Evolutionary conservation across 768 basidiomycete genomes (phyloP).

Genomic region (Tricholoma bakamatsutake): DNA sequence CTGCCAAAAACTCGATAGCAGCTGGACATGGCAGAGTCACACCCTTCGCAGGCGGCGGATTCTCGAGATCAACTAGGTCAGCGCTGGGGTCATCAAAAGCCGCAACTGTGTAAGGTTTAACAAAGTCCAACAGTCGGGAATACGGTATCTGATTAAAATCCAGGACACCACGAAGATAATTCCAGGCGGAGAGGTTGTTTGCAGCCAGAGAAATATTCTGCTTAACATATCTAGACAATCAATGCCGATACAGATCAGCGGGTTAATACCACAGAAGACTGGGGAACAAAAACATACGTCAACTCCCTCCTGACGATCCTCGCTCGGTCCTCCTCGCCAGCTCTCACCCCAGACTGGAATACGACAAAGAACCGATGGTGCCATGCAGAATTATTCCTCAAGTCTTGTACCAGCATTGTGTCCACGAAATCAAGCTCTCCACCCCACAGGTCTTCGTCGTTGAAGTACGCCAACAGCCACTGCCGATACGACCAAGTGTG

Average conservation of each 20-base stretch:
- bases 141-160: conserved; percentile 56
- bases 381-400: conserved; percentile 98
- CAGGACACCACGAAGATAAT: conserved; percentile 87
- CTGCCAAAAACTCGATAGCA: conserved; percentile 85
- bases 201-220: conserved; percentile 80
- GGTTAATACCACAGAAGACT: conserved; percentile 1
- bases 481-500: conserved; percentile 99
- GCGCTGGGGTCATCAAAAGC: conserved; percentile 15
- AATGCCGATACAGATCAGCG: not conserved
- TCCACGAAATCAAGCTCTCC: conserved; percentile 76
- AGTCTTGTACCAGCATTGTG: conserved; percentile 61
- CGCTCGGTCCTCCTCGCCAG: conserved; percentile 57
- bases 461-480: conserved; percentile 87
- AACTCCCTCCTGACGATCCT: conserved; percentile 64
- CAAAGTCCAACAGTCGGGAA: conserved; percentile 50
- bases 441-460: conserved; percentile 63
- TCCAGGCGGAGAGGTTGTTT: conserved; percentile 95
- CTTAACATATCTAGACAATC: conserved; percentile 61
- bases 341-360: conserved; percentile 57
- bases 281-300: conserved; percentile 46
- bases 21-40: conserved; percentile 73
- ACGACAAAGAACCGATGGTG: conserved; percentile 91
- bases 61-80: conserved; percentile 66
- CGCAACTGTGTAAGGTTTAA: conserved; percentile 53
- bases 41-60: conserved; percentile 56